Evolutionary conservation across 257 asterid genomes (phyloP).

Genomic region (Perilla frutescens): DNA sequence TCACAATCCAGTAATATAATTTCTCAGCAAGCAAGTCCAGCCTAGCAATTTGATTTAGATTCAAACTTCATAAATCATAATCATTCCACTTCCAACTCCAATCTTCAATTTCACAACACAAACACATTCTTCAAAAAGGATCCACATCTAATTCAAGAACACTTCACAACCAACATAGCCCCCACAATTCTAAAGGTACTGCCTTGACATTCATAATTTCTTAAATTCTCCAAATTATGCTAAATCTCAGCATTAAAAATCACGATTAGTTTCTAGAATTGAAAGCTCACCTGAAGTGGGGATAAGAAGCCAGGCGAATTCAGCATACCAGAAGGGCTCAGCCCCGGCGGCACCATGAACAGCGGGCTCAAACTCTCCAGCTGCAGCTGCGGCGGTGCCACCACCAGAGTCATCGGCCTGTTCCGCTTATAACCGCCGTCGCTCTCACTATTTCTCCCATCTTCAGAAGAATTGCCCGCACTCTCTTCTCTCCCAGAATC

Average conservation of each 20-base stretch:
- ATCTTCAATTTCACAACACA: background rate
- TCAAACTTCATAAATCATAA: background rate
- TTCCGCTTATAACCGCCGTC: slow-evolving; percentile 68
- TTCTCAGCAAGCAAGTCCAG: background rate
- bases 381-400: slow-evolving; percentile 62
- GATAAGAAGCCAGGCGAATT: slow-evolving; percentile 87
- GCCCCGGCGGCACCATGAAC: slow-evolving; percentile 72
- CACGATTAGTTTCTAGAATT: background rate
- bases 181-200: background rate
- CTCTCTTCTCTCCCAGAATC: slow-evolving; percentile 21
- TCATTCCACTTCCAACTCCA: background rate
- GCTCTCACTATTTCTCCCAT: slow-evolving; percentile 39
- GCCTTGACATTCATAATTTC: background rate
- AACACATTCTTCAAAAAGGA: background rate
- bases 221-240: too few species aligned
- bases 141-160: background rate
- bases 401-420: slow-evolving; percentile 70
- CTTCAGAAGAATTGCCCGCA: slow-evolving; percentile 26
- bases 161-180: background rate
- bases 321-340: slow-evolving; percentile 82
- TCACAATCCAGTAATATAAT: background rate
- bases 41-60: slow-evolving; percentile 6
- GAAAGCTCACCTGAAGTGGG: slow-evolving; percentile 74
- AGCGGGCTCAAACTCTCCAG: slow-evolving; percentile 58
- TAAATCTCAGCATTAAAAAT: slow-evolving; percentile 2